phyloP scores from a whole-genome alignment of 441 rosid species.

The Erysimum cheiri region DNA sequence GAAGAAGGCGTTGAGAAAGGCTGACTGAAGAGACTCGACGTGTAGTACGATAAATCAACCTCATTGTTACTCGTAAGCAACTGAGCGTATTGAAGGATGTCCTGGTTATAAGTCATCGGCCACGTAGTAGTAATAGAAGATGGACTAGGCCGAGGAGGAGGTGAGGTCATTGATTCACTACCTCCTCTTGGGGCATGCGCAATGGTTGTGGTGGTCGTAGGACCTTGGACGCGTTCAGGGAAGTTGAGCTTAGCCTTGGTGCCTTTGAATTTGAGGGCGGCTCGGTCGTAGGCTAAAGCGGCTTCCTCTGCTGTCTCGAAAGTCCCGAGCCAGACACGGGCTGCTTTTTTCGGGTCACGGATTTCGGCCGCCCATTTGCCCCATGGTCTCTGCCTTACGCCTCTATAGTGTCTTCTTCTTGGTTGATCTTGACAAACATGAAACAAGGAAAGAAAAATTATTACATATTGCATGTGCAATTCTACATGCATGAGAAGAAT shows the following conservation, averaged over 20 bases:
- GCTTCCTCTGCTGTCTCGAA: conserved; percentile 97
- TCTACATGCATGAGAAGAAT: conserved; percentile 28
- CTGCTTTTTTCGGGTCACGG: conserved; percentile 95
- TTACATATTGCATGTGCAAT: conserved; percentile 29
- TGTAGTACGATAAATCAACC: conserved; percentile 58
- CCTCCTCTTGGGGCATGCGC: conserved; percentile 5
- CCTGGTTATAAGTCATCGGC: conserved; percentile 56
- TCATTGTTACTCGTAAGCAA: conserved; percentile 72
- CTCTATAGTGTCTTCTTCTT: conserved; percentile 82
- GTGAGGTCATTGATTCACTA: conserved; percentile 38
- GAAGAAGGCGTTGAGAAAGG: conserved; percentile 48
- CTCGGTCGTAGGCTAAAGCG: conserved; percentile 84
- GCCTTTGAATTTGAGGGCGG: conserved; percentile 80
- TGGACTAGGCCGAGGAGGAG: conserved; percentile 33
- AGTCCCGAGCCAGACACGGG: conserved; percentile 96
- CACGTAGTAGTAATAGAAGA: conserved; percentile 44
- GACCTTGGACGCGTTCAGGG: conserved; percentile 80
- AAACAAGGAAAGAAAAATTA: neutral
- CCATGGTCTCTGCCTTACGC: conserved; percentile 98
- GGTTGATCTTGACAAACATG: conserved; percentile 50
- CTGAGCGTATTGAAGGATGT: conserved; percentile 75
- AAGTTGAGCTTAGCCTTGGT: conserved; percentile 80
- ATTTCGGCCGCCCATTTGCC: conserved; percentile 99
- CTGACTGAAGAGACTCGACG: conserved; percentile 61
- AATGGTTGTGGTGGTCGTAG: conserved; percentile 41